Evolutionary conservation across 257 asterid species (phyloP).

Genomic region (Sherardia arvensis): DNA sequence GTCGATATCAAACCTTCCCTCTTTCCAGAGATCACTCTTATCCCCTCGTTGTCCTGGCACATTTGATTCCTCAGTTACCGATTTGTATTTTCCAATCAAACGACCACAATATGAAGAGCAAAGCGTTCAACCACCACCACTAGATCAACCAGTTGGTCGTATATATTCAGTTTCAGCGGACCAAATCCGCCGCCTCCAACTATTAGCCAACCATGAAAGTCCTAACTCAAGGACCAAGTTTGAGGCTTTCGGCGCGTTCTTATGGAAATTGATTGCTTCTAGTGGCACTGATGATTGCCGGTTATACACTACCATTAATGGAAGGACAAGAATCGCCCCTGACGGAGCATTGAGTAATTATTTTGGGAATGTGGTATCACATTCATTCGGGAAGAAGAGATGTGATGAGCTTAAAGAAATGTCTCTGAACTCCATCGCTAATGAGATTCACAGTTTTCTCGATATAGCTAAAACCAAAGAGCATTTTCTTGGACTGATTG

Average conservation of each 20-base stretch:
- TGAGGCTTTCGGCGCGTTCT: constrained; percentile 51
- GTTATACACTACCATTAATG: constrained; percentile 55
- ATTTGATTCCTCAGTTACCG: constrained; percentile 25
- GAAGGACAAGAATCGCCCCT: constrained; percentile 32
- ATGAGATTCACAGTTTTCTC: constrained; percentile 35
- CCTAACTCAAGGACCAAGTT: constrained; percentile 28
- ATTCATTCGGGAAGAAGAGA: constrained; percentile 46
- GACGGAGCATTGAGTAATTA: constrained; percentile 20
- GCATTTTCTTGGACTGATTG: constrained; percentile 60
- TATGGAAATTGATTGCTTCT: constrained; percentile 47
- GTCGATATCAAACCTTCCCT: background rate
- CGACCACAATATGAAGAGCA: constrained; percentile 8
- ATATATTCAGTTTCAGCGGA: constrained; percentile 43
- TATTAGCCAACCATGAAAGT: constrained; percentile 25
- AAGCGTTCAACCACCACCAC: background rate
- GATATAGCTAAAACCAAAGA: constrained; percentile 29
- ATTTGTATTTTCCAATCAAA: constrained; percentile 26
- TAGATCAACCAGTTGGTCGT: constrained; percentile 39
- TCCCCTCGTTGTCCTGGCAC: constrained; percentile 35
- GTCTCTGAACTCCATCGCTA: constrained; percentile 32
- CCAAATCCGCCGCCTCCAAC: constrained; percentile 28
- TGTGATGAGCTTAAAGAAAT: constrained; percentile 24
- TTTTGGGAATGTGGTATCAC: constrained; percentile 55
- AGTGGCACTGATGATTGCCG: constrained; percentile 5
- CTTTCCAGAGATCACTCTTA: constrained; percentile 43